Conservation (phyloP, 805 yeast genomes). For the Maudiozyma pseudohumilis region DNA sequence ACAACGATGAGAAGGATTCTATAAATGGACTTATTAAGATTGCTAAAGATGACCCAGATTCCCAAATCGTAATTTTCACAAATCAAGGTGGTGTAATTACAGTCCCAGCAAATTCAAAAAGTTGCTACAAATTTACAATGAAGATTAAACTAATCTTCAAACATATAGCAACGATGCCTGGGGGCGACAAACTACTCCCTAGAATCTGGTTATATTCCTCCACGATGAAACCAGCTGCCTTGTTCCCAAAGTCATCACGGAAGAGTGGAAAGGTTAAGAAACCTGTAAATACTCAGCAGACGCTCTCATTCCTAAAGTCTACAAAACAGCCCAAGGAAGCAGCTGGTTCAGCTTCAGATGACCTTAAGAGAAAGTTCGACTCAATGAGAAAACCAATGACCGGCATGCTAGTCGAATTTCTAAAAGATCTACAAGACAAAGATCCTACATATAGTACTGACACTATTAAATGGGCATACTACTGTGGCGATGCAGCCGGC, state of each 20-base stretch:
- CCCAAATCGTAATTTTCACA: conserved; percentile 60
- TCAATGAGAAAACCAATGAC: conserved; percentile 58
- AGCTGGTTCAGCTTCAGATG: background rate
- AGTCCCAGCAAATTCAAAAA: conserved; percentile 24
- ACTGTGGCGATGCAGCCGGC: conserved; percentile 97
- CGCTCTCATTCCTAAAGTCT: background rate
- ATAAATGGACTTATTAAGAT: conserved; percentile 14
- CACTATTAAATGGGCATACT: conserved; percentile 26
- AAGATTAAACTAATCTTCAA: conserved; percentile 34
- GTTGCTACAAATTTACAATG: conserved; percentile 31
- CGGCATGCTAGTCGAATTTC: conserved; percentile 67
- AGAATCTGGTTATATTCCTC: conserved; percentile 51
- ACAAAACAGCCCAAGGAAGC: background rate
- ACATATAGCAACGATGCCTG: conserved; percentile 20
- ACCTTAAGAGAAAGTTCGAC: conserved; percentile 10
- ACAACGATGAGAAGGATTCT: conserved; percentile 12
- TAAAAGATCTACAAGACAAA: conserved; percentile 28
- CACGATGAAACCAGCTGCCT: conserved; percentile 40
- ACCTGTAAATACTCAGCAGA: background rate
- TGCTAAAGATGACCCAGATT: conserved; percentile 14
- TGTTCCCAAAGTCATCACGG: conserved; percentile 9
- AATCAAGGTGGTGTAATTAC: conserved; percentile 62
- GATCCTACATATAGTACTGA: conserved; percentile 3
- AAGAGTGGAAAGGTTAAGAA: background rate
- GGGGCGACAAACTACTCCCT: conserved; percentile 19